phyloP scores from a whole-genome alignment of 2,329 filamentous ascomycete genomes.

The Nannizziopsis arthrosporioides region DNA sequence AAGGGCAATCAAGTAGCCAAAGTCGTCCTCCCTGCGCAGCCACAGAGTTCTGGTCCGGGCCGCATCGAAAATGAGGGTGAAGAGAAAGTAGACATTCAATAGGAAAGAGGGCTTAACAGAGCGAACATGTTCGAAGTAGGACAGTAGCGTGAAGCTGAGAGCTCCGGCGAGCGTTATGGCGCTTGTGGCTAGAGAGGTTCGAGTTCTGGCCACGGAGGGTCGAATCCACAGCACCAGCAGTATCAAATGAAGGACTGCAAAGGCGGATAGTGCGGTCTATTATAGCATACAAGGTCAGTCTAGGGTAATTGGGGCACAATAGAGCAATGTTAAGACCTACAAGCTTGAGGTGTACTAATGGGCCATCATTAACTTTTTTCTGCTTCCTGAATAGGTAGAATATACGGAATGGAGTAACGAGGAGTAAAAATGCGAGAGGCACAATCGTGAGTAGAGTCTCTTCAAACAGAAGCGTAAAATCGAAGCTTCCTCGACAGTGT shows the following conservation, averaged over 20 bases:
- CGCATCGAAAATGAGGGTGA: constrained; percentile 38
- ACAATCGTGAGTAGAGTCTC: constrained; percentile 31
- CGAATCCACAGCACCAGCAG: constrained; percentile 30
- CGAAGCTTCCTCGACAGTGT: constrained; percentile 31
- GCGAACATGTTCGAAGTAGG: constrained; percentile 38
- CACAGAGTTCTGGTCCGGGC: constrained; percentile 37
- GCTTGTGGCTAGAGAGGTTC: constrained; percentile 27
- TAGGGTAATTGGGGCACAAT: not conserved
- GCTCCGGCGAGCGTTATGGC: constrained; percentile 23
- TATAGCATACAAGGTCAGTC: constrained; percentile 3
- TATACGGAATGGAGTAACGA: constrained; percentile 27
- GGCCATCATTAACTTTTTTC: constrained; percentile 27
- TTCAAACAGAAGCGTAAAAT: constrained; percentile 39
- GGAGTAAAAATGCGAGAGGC: constrained; percentile 27
- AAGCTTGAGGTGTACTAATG: constrained; percentile 24
- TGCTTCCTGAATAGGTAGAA: constrained; percentile 26
- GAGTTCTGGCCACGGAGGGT: constrained; percentile 23
- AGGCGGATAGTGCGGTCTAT: constrained; percentile 24
- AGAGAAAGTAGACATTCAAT: constrained; percentile 38
- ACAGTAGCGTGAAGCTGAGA: constrained; percentile 30
- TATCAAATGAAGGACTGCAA: constrained; percentile 28
- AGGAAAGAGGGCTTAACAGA: constrained; percentile 38
- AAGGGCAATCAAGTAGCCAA: constrained; percentile 31
- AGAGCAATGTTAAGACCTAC: constrained; percentile 20
- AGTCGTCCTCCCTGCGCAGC: constrained; percentile 23